These are phyloP conservation scores for Chloranthus sessilifolius DNA, from an alignment of 164 flowering plant genomes.

Conservation along the genomic window DNA sequence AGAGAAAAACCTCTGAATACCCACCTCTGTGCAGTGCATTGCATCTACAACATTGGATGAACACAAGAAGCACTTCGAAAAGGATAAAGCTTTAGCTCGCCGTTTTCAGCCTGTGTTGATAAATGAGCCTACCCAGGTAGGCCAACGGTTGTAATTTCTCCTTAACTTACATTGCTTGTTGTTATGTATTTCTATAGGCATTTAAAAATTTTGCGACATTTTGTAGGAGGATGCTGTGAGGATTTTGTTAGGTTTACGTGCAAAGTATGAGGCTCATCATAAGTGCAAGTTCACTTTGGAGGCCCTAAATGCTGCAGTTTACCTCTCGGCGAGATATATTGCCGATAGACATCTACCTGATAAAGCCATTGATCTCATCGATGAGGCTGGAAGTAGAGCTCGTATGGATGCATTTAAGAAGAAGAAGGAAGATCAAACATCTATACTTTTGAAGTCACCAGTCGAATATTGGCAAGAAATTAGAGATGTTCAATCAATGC, in stretches of 20 bases:
- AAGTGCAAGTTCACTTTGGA: conserved; percentile 64
- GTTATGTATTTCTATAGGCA: background rate
- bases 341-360: conserved; percentile 84
- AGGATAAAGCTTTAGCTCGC: conserved; percentile 79
- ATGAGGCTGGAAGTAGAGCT: conserved; percentile 91
- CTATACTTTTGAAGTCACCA: conserved; percentile 59
- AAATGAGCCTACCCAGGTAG: conserved; percentile 78
- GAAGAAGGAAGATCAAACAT: conserved; percentile 48
- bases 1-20: conserved; percentile 5
- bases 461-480: conserved; percentile 86
- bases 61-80: conserved; percentile 62
- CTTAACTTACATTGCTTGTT: background rate
- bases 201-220: conserved; percentile 6
- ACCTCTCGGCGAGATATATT: conserved; percentile 73
- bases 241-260: conserved; percentile 70
- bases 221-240: conserved; percentile 69
- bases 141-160: background rate
- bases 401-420: conserved; percentile 57
- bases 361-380: conserved; percentile 93
- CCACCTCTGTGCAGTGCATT: conserved; percentile 52
- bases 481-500: conserved; percentile 72
- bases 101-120: conserved; percentile 78
- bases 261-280: conserved; percentile 76
- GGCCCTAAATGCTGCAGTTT: conserved; percentile 78
- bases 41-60: conserved; percentile 81